These are phyloP conservation scores for Lanmaoa pseudosensibilis DNA, from an alignment of 768 basidiomycete genomes.

Conservation along the genomic window DNA sequence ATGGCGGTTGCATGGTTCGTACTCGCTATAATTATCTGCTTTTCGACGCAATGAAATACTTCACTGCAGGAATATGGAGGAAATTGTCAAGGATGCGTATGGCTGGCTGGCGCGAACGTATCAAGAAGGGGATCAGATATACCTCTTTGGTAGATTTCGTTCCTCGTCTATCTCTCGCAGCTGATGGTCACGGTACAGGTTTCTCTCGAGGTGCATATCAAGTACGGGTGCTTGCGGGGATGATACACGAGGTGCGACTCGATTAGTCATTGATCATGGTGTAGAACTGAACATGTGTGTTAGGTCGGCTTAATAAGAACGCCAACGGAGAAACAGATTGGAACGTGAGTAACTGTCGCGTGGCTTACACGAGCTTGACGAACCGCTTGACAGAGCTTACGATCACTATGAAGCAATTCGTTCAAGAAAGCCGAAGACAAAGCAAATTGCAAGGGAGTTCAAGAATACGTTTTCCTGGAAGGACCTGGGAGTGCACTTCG, in stretches of 20 bases:
- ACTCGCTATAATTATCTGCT: background rate
- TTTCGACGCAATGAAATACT: background rate
- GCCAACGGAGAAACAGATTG: constrained; percentile 36
- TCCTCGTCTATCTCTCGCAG: background rate
- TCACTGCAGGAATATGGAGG: constrained; percentile 35
- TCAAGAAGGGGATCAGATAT: constrained; percentile 35
- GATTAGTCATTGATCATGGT: background rate
- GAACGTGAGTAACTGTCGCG: constrained; percentile 14
- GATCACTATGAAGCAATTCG: constrained; percentile 21
- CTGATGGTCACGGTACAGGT: constrained; percentile 12
- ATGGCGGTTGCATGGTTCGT: constrained; percentile 40
- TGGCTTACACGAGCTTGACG: background rate
- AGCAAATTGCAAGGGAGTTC: constrained; percentile 32
- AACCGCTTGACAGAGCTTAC: constrained; percentile 12
- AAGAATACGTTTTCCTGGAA: constrained; percentile 47
- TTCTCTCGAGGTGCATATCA: constrained; percentile 48
- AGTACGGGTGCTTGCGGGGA: constrained; percentile 41
- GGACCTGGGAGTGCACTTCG: constrained; percentile 46
- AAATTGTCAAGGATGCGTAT: constrained; percentile 35
- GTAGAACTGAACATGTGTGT: background rate
- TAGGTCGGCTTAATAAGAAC: constrained; percentile 36
- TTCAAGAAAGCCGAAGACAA: constrained; percentile 19
- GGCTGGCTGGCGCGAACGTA: constrained; percentile 35
- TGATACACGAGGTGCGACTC: constrained; percentile 37
- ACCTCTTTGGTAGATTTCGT: constrained; percentile 31